Evolutionary conservation across 1,284 basidiomycete species (phyloP), one percentile per base, ranked within the genome.

Genomic region (Cutaneotrichosporon daszewskae): DNA sequence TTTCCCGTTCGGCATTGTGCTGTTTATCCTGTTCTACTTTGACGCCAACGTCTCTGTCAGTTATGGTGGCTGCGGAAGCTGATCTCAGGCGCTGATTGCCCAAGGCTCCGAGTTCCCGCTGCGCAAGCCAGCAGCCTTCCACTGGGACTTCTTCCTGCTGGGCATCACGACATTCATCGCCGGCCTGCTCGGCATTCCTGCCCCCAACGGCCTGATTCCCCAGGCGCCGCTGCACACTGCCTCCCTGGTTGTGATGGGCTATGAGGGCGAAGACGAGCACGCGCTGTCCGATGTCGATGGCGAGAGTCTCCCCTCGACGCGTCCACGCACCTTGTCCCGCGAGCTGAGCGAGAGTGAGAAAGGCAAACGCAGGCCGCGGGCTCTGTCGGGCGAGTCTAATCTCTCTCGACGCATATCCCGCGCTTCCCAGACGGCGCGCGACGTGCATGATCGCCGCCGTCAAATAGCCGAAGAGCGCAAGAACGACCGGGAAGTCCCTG

Each of bases 171-270:
- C 92, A 0, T 86, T 97, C 58, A 80, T 96, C 37, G 84, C 91
- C 4, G 92, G 90, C 0, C 73, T 97, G 16, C 76, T 98, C 3
- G 92, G 92, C 14, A 64, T 95, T 4, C 91, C 92, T 0, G 91
- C 92, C 0, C 92, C 92, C 0, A 96, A 97, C 59, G 92, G 68
- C 4, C 77, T 94, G 18, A 95, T 98, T 37, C 92, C 92, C 0
- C 94, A 97, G 71, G 92, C 94, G 1, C 94, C 92, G 0, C 86
- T 95, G 19, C 91, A 96, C 60, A 96, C 92, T 0, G 79, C 81
- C 12, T 85, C 88, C 7, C 79, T 98, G 0, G 75, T 86, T 14
- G 77, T 94, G 29, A 83, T 87, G 77, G 81, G 83, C 2, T 59
- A 62, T 47, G 72, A 77, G 17, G 57, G 66, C 9, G 74, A 28